A percentile compares a stretch with the other conserved stretches of the same genome.
Conservation (phyloP, 2,329 filamentous ascomycete species). For the Bipolaris bicolor region DNA sequence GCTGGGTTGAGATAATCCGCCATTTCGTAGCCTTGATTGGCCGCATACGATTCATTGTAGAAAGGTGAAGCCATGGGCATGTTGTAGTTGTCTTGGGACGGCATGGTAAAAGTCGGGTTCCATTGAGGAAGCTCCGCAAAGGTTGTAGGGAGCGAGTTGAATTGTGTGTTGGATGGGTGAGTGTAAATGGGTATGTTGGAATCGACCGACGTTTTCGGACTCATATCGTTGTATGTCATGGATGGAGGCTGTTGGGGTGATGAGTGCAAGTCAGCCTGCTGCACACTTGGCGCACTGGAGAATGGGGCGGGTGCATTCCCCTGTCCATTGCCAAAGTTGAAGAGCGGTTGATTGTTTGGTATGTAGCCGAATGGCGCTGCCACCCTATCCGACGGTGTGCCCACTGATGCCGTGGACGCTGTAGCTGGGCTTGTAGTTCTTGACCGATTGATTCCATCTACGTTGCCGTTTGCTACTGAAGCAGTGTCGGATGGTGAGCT, state of each 20-base stretch:
- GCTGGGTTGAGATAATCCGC: constrained; percentile 60
- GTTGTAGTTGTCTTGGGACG: constrained; percentile 37
- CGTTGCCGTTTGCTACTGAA: constrained; percentile 48
- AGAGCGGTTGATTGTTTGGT: constrained; percentile 38
- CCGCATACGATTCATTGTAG: constrained; percentile 45
- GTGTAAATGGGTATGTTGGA: constrained; percentile 37
- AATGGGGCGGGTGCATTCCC: constrained; percentile 25
- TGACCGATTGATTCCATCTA: constrained; percentile 53
- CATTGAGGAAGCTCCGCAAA: constrained; percentile 47
- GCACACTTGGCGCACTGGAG: constrained; percentile 27
- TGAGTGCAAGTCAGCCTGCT: constrained; percentile 30
- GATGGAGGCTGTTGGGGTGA: constrained; percentile 34
- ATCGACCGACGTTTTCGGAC: constrained; percentile 40
- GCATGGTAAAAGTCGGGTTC: constrained; percentile 46
- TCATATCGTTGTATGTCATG: constrained; percentile 37
- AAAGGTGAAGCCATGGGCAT: constrained; percentile 34
- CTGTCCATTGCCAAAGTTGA: constrained; percentile 35
- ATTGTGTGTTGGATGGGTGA: constrained; percentile 39
- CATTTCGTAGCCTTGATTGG: constrained; percentile 45
- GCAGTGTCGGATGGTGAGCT: constrained; percentile 56
- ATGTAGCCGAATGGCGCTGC: constrained; percentile 48
- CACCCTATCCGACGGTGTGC: constrained; percentile 44
- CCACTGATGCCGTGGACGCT: constrained; percentile 47
- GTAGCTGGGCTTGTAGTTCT: constrained; percentile 54
- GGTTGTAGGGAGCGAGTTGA: constrained; percentile 43